These are phyloP conservation scores for Phlegmacium glaucopus DNA, from an alignment of 768 basidiomycete species.

Conservation along the genomic window DNA sequence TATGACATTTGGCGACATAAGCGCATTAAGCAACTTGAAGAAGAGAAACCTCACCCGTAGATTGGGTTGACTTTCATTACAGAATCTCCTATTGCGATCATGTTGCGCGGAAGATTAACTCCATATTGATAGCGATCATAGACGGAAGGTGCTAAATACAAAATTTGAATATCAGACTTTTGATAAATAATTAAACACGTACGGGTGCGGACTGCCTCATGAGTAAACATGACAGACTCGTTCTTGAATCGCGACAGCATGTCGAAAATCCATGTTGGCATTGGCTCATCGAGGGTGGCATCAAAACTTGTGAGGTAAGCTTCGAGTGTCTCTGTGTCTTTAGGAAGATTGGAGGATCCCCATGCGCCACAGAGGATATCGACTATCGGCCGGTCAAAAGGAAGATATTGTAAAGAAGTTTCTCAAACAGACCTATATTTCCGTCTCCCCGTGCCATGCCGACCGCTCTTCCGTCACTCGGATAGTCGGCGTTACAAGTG, in stretches of 20 bases:
- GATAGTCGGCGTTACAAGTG: neutral
- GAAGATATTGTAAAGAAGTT: neutral
- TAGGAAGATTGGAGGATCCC: neutral
- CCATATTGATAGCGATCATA: neutral
- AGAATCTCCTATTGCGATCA: neutral
- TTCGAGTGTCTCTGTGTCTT: neutral
- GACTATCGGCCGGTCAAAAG: neutral
- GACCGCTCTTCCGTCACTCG: neutral
- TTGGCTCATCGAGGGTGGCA: neutral
- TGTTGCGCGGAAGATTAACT: neutral
- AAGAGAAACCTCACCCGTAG: neutral
- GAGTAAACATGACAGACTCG: neutral
- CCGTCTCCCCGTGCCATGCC: neutral
- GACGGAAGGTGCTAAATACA: neutral
- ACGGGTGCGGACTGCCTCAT: neutral
- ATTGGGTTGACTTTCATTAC: neutral
- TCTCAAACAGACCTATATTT: neutral
- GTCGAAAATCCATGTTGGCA: neutral
- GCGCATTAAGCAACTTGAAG: neutral
- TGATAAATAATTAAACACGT: neutral
- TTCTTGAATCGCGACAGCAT: neutral
- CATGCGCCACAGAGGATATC: neutral
- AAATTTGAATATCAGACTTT: neutral
- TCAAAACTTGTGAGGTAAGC: neutral
- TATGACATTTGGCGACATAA: neutral